phyloP scores from a whole-genome alignment of 2,329 filamentous ascomycete genomes.

The Lizonia empirigonia region DNA sequence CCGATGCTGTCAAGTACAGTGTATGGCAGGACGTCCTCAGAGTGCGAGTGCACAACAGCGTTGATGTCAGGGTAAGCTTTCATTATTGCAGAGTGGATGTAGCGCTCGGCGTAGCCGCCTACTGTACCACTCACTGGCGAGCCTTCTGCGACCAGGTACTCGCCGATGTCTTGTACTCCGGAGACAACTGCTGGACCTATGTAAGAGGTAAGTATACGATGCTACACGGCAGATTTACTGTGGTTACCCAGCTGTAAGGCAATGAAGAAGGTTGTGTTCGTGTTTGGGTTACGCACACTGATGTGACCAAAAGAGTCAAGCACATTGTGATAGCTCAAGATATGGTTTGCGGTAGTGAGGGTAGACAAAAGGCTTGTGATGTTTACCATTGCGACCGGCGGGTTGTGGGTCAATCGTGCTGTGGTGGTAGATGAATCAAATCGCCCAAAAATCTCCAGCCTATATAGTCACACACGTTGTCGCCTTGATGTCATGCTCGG shows the following conservation, averaged over 20 bases:
- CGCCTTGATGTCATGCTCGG: not conserved
- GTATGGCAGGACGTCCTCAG: conserved; percentile 47
- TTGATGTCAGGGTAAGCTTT: conserved; percentile 47
- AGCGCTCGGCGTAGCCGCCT: conserved; percentile 45
- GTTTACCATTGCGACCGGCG: conserved; percentile 24
- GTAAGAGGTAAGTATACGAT: not conserved
- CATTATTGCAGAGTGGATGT: conserved; percentile 48
- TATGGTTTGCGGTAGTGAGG: conserved; percentile 55
- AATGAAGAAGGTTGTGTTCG: conserved; percentile 51
- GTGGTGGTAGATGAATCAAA: too few relatives aligned
- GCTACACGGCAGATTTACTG: too few relatives aligned
- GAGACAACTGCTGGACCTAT: conserved; percentile 43
- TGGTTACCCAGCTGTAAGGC: conserved; percentile 36
- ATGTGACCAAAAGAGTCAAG: conserved; percentile 60
- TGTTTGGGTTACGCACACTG: conserved; percentile 55
- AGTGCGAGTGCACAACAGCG: conserved; percentile 48
- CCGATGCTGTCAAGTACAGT: conserved; percentile 9
- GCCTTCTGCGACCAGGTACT: conserved; percentile 47
- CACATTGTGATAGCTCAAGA: conserved; percentile 56
- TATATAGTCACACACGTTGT: not conserved
- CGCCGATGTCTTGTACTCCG: conserved; percentile 43
- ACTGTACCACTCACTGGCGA: conserved; percentile 24
- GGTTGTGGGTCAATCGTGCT: not conserved
- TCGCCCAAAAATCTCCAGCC: too few relatives aligned
- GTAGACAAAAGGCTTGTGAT: conserved; percentile 31